These are phyloP conservation scores for Hymenochaete sp. DNA, from an alignment of 1,284 basidiomycete genomes.

Conservation along the genomic window DNA sequence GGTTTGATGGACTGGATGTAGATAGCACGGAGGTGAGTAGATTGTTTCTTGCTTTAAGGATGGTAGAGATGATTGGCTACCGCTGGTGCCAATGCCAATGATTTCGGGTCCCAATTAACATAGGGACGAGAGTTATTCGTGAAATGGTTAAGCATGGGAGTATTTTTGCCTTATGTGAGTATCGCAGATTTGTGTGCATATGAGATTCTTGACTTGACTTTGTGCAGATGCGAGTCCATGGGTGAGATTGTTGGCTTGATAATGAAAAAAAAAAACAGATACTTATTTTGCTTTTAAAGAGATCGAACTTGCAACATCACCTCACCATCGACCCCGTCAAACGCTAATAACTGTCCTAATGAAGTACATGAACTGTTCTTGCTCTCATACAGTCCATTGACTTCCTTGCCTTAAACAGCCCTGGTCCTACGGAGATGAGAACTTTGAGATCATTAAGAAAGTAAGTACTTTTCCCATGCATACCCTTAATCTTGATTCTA, in stretches of 20 bases:
- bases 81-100: neutral
- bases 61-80: neutral
- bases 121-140: constrained; percentile 33
- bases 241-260: constrained; percentile 22
- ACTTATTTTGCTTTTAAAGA: constrained; percentile 18
- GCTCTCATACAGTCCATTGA: neutral
- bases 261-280: neutral
- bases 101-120: neutral
- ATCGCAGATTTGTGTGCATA: neutral
- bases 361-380: constrained; percentile 24
- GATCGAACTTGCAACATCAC: constrained; percentile 28
- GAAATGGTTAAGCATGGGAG: constrained; percentile 34
- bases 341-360: constrained; percentile 33
- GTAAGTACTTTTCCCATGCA: constrained; percentile 18
- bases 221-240: constrained; percentile 33
- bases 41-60: neutral
- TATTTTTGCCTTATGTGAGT: constrained; percentile 35
- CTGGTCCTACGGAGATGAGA: constrained; percentile 34
- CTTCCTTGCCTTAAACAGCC: constrained; percentile 22
- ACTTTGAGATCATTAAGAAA: constrained; percentile 33
- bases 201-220: neutral
- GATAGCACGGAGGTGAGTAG: constrained; percentile 26
- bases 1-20: constrained; percentile 31
- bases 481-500: neutral
- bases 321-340: constrained; percentile 20